Evolutionary conservation across 768 basidiomycete species (phyloP).

Genomic region (Lactarius hengduanensis): DNA sequence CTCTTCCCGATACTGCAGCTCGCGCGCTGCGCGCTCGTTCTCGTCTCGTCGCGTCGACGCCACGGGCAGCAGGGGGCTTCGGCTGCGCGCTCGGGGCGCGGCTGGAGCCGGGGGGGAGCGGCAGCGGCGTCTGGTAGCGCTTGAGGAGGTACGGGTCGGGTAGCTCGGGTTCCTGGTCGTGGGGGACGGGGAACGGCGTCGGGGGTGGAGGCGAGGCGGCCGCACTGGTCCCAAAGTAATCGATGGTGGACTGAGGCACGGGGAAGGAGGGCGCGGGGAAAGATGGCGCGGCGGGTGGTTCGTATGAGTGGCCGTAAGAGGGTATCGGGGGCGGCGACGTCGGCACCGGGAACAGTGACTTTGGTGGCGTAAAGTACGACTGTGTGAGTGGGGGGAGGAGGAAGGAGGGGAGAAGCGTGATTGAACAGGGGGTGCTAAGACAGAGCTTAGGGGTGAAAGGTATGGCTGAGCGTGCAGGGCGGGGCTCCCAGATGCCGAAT

Average conservation of each 20-base stretch:
- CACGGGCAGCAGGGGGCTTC: not conserved
- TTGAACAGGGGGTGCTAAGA: not conserved
- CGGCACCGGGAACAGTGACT: not conserved
- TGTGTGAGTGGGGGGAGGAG: not conserved
- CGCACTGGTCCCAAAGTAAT: conserved; percentile 30
- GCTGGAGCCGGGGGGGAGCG: conserved; percentile 40
- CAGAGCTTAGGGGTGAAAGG: not conserved
- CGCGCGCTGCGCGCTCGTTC: conserved; percentile 19
- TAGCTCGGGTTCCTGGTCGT: conserved; percentile 36
- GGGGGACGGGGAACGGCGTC: not conserved
- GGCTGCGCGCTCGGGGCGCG: not conserved
- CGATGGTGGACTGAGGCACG: conserved; percentile 8
- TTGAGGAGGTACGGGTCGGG: conserved; percentile 45
- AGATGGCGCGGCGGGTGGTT: not conserved
- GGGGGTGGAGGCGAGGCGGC: conserved; percentile 29
- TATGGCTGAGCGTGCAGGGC: conserved; percentile 6
- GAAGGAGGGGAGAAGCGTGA: not conserved
- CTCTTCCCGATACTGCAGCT: conserved; percentile 25
- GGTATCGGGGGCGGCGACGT: conserved; percentile 14
- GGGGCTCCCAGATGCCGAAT: not conserved
- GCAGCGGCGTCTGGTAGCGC: conserved; percentile 55
- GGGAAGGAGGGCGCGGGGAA: conserved; percentile 12
- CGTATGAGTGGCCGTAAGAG: conserved; percentile 9
- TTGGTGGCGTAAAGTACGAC: not conserved
- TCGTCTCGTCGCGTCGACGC: not conserved